Base-by-base conservation (phyloP, 495 filamentous ascomycete genomes). In the Penicillium malachiteum region DNA sequence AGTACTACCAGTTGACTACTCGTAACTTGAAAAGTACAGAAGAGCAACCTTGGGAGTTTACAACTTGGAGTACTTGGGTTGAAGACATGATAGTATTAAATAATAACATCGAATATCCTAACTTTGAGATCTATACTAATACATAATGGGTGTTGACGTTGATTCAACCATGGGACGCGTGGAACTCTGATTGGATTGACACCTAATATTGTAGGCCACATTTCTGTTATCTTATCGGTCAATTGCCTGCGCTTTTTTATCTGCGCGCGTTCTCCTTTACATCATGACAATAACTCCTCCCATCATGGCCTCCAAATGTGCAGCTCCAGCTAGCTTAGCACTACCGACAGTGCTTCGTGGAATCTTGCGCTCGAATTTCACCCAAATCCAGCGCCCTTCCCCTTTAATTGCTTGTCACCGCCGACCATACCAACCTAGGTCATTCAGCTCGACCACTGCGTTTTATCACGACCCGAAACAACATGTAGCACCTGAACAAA, bases 341-440 rank as follows among this genome's bases (percentile, higher is more conserved):
- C 38, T 73, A 5, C 56, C 68, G 11, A 55, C 47, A 0, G 31
- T 68, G 14, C 39, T 73, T 16, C 63, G 61, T 33, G 57, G 56
- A 47, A 40, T 66, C 33, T 59, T 69, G 47, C 62, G 58, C 40
- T 56, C 65, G 5, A 62, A 73, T 35, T 34, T 65, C 34, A 52
- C 59, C n/a, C n/a, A 45, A 21, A 48, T 12, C 52, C n/a, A 48
- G 33, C 45, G 32, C 50, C 32, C 42, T 48, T 32, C 16, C 26
- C 21, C 30, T 42, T 33, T 37, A 14, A 21, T 38, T 45, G 21
- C 45, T n/a, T 35, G 16, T 21, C 50, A 38, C 37, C 41, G n/a
- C 48, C 30, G 40, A 9, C 21, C 42, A 7, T 48, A 54, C 26
- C 40, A 51, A 7, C n/a, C 46, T 12, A 54, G 67, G 49, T 21